phyloP scores from a whole-genome alignment of 2,329 filamentous ascomycete genomes.

The Aphanoascus verrucosus region DNA sequence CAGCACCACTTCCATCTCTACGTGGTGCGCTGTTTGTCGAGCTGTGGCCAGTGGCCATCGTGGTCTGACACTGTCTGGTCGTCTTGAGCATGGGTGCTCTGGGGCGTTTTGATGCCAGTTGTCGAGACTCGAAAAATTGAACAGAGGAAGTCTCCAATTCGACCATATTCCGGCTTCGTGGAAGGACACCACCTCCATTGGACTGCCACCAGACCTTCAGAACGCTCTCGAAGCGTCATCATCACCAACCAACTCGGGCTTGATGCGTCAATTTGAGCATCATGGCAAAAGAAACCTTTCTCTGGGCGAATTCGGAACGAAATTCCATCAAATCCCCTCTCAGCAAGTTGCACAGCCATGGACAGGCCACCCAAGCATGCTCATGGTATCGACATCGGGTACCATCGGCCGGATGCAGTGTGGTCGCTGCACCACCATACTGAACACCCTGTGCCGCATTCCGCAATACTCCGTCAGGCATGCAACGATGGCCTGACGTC shows the following conservation, averaged over 20 bases:
- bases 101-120: neutral
- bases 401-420: slow-evolving; percentile 1
- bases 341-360: neutral
- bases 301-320: neutral
- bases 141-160: neutral
- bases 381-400: slow-evolving; percentile 2
- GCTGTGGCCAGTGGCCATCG: neutral
- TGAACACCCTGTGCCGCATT: neutral
- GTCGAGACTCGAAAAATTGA: neutral
- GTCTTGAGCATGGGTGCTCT: neutral
- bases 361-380: neutral
- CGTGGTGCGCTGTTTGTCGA: neutral
- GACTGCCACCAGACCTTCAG: neutral
- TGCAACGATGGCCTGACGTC: slow-evolving; percentile 2
- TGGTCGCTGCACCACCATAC: slow-evolving; percentile 4
- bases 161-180: neutral
- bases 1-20: neutral
- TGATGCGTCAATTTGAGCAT: slow-evolving; percentile 1
- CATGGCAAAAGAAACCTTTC: neutral
- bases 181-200: neutral
- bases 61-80: neutral
- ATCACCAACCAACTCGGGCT: neutral
- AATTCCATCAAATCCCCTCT: neutral
- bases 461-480: slow-evolving; percentile 4
- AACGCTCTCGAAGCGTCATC: neutral